These are phyloP conservation scores for Aspergillus pseudoterreus DNA, from an alignment of 2,329 filamentous ascomycete species.

Conservation along the genomic window DNA sequence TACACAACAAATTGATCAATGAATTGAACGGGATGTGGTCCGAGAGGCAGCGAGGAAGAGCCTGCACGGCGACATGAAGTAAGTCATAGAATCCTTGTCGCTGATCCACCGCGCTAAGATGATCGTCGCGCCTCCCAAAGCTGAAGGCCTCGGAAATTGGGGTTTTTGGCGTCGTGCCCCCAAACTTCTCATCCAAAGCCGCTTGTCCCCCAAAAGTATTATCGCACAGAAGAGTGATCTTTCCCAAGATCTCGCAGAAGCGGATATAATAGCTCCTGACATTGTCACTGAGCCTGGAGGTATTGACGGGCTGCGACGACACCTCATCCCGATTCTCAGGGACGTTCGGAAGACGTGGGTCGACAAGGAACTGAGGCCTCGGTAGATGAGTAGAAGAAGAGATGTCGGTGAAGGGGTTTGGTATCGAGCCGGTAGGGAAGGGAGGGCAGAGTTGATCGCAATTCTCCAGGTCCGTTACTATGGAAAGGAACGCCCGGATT, in stretches of 20 bases:
- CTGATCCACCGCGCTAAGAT: slow-evolving; percentile 69
- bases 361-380: slow-evolving; percentile 35
- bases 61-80: slow-evolving; percentile 91
- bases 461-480: slow-evolving; percentile 89
- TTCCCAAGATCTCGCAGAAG: slow-evolving; percentile 92
- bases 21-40: slow-evolving; percentile 89
- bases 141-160: slow-evolving; percentile 93
- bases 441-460: slow-evolving; percentile 73
- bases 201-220: slow-evolving; percentile 96
- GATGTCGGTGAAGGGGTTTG: slow-evolving; percentile 35
- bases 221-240: slow-evolving; percentile 94
- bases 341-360: slow-evolving; percentile 27
- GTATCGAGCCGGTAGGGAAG: slow-evolving; percentile 66
- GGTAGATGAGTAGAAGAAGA: slow-evolving; percentile 33
- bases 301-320: slow-evolving; percentile 52
- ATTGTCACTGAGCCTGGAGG: slow-evolving; percentile 64
- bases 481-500: slow-evolving; percentile 86
- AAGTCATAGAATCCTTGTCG: slow-evolving; percentile 95
- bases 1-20: slow-evolving; percentile 90
- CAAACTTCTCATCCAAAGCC: slow-evolving; percentile 91
- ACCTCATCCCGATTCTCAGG: slow-evolving; percentile 28
- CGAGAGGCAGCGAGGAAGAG: slow-evolving; percentile 87
- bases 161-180: slow-evolving; percentile 81
- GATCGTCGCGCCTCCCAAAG: slow-evolving; percentile 78
- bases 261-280: slow-evolving; percentile 81